These are phyloP conservation scores for Colletotrichum chrysophilum DNA, from an alignment of 2,329 filamentous ascomycete genomes.

Conservation along the genomic window DNA sequence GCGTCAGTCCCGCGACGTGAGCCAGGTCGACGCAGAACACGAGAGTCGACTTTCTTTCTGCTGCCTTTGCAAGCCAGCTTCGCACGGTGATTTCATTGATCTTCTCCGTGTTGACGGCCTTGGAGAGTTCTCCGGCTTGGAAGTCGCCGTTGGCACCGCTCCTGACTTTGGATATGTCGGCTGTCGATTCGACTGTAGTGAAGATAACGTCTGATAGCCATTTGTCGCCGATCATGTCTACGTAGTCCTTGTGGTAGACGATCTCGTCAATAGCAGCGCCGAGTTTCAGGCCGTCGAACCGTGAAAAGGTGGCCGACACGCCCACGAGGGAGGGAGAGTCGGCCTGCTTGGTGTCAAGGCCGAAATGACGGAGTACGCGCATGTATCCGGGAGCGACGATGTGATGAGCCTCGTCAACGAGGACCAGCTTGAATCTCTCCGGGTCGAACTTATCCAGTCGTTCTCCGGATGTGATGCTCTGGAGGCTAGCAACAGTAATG, in stretches of 20 bases:
- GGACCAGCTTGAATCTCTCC: conserved; percentile 79
- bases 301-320: conserved; percentile 80
- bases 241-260: conserved; percentile 84
- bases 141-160: conserved; percentile 78
- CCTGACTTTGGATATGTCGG: conserved; percentile 75
- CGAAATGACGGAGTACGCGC: conserved; percentile 78
- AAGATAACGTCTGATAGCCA: conserved; percentile 94
- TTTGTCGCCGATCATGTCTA: conserved; percentile 79
- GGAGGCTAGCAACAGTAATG: conserved; percentile 91
- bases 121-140: conserved; percentile 75
- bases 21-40: conserved; percentile 93
- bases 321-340: conserved; percentile 75
- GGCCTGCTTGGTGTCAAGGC: conserved; percentile 51
- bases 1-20: conserved; percentile 78
- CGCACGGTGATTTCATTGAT: conserved; percentile 86
- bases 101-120: conserved; percentile 79
- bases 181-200: conserved; percentile 86
- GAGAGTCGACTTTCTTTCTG: conserved; percentile 79
- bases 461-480: conserved; percentile 78
- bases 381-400: conserved; percentile 88
- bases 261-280: conserved; percentile 92
- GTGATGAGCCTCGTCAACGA: conserved; percentile 97
- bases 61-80: conserved; percentile 82
- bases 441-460: conserved; percentile 87
- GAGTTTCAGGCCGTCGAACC: conserved; percentile 83